These are phyloP conservation scores for Tylopilus cervinicoccineus DNA, from an alignment of 768 basidiomycete species.

Conservation along the genomic window DNA sequence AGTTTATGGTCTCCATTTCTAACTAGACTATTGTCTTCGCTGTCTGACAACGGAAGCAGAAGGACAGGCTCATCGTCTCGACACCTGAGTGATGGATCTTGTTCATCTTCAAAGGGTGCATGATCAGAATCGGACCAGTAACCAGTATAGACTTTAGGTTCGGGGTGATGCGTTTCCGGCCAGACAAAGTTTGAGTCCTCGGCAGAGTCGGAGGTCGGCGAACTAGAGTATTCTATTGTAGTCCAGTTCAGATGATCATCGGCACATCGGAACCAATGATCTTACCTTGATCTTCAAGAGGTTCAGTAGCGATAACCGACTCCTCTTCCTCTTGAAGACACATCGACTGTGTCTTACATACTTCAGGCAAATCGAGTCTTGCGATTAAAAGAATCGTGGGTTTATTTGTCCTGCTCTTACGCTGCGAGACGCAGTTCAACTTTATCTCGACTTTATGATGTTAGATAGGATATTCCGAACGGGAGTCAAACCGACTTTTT, in stretches of 20 bases:
- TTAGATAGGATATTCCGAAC: conserved; percentile 4
- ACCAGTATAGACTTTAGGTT: conserved; percentile 15
- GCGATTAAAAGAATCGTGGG: conserved; percentile 13
- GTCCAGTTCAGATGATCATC: not conserved
- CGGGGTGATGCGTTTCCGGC: conserved; percentile 6
- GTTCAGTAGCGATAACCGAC: not conserved
- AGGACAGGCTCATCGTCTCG: conserved; percentile 8
- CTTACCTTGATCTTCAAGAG: conserved; percentile 13
- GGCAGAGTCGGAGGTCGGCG: conserved; percentile 9
- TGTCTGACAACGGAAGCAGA: conserved; percentile 19
- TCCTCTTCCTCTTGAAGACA: not conserved
- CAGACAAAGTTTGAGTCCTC: conserved; percentile 10
- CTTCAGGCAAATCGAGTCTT: conserved; percentile 15
- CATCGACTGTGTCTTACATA: not conserved
- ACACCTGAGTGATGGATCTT: conserved; percentile 12
- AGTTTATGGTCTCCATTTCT: conserved; percentile 3
- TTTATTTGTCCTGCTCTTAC: conserved; percentile 10
- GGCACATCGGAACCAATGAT: not conserved
- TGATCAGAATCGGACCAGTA: conserved; percentile 24
- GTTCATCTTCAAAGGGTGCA: conserved; percentile 17
- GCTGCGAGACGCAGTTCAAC: conserved; percentile 32
- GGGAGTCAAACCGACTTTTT: conserved; percentile 36
- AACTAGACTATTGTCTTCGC: conserved; percentile 2
- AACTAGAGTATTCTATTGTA: conserved; percentile 5
- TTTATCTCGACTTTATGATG: conserved; percentile 37